A percentile compares a stretch with the other conserved stretches of the same genome.
phyloP scores from a whole-genome alignment of 495 filamentous ascomycete species.

The Penicillium pulvis region DNA sequence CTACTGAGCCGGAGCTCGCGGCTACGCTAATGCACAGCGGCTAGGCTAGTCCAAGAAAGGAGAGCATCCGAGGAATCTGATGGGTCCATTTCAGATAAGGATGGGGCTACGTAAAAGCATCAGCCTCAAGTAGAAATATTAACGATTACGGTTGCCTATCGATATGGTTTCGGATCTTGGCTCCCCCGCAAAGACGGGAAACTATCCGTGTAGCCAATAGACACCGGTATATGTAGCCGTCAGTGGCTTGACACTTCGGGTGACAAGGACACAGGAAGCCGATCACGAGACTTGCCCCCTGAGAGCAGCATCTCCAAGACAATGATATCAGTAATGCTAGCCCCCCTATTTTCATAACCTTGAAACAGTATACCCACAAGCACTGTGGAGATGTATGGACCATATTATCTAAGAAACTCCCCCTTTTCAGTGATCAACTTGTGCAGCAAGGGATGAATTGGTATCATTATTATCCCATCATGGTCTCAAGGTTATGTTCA shows the following conservation, averaged over 20 bases:
- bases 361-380: background rate
- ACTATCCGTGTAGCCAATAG: background rate
- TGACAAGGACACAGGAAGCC: background rate
- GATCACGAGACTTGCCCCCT: background rate
- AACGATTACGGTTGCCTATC: background rate
- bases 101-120: background rate
- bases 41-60: constrained; percentile 13
- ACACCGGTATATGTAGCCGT: background rate
- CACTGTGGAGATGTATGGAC: background rate
- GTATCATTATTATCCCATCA: constrained; percentile 24
- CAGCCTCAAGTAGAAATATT: background rate
- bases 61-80: background rate
- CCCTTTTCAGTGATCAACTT: background rate
- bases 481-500: constrained; percentile 28
- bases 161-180: background rate
- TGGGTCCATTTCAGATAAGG: background rate
- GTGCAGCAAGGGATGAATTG: background rate
- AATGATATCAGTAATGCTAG: background rate
- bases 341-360: background rate
- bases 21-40: constrained; percentile 15
- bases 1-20: background rate
- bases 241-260: background rate
- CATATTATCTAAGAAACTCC: background rate
- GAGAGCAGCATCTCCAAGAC: background rate
- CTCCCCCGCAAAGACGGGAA: background rate